Conservation (phyloP, 257 asterid species). For the Solanum gandarillasii region DNA sequence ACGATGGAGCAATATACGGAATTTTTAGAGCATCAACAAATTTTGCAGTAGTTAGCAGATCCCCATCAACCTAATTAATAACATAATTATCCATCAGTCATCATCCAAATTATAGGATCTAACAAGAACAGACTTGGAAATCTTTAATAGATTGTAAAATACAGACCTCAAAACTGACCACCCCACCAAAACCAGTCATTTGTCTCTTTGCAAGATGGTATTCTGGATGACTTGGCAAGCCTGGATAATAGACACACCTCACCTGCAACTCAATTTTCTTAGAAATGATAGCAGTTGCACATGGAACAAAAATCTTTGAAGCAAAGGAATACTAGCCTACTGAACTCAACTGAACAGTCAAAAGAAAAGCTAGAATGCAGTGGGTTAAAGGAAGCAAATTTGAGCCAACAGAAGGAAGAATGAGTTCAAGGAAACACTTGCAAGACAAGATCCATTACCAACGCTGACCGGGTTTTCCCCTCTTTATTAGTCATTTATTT, state of each 20-base stretch:
- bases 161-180: constrained; percentile 92
- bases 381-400: background rate
- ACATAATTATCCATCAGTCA: background rate
- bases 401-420: background rate
- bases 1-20: constrained; percentile 89
- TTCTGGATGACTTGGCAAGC: constrained; percentile 87
- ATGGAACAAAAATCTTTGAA: background rate
- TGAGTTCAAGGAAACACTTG: background rate
- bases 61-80: constrained; percentile 64
- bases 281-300: background rate
- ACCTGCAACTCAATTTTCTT: constrained; percentile 36
- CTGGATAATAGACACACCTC: constrained; percentile 79
- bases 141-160: background rate
- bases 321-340: background rate
- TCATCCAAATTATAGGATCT: background rate
- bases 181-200: constrained; percentile 95
- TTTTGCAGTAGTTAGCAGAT: constrained; percentile 55
- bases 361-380: background rate
- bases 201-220: constrained; percentile 71
- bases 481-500: background rate
- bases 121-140: background rate
- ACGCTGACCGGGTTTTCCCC: background rate
- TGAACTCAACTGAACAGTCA: background rate
- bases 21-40: constrained; percentile 65
- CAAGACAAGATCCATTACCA: background rate